Conservation (phyloP, 257 asterid genomes). For the Craterostigma plantagineum region DNA sequence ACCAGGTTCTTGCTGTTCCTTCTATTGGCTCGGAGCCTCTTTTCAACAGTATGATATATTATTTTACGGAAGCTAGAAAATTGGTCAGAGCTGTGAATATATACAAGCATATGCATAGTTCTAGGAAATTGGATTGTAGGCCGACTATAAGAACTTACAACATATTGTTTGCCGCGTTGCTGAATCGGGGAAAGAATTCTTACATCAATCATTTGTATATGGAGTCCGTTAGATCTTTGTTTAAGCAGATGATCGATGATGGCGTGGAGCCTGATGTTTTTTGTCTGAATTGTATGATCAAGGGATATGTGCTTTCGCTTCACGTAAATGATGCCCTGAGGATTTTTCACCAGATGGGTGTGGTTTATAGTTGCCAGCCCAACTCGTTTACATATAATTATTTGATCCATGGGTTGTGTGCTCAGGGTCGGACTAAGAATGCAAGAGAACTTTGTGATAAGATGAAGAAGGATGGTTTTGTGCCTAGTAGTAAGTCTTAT, state of each 20-base stretch:
- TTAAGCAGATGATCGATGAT: constrained; percentile 78
- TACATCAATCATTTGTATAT: constrained; percentile 63
- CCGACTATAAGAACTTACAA: constrained; percentile 65
- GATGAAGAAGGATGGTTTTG: constrained; percentile 58
- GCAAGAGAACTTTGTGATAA: constrained; percentile 55
- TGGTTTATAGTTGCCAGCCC: constrained; percentile 51
- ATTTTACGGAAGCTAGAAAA: constrained; percentile 66
- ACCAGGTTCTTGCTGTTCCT: constrained; percentile 67
- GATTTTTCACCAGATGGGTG: constrained; percentile 79
- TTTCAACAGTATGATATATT: constrained; percentile 63
- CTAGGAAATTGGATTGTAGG: constrained; percentile 60
- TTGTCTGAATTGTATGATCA: constrained; percentile 72
- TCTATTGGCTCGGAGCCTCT: constrained; percentile 55
- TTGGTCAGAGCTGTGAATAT: constrained; percentile 65
- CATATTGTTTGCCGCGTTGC: constrained; percentile 47
- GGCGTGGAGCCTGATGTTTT: constrained; percentile 75
- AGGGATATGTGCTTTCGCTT: constrained; percentile 82
- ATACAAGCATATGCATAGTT: constrained; percentile 50
- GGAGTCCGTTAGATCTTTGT: constrained; percentile 56
- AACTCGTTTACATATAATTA: constrained; percentile 61
- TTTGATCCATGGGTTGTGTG: constrained; percentile 80
- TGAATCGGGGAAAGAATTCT: constrained; percentile 60
- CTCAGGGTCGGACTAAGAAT: constrained; percentile 66
- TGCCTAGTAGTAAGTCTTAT: constrained; percentile 72
- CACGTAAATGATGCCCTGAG: constrained; percentile 89